These are phyloP conservation scores for Aureobasidium zeae DNA, from an alignment of 2,329 filamentous ascomycete species.

Conservation along the genomic window DNA sequence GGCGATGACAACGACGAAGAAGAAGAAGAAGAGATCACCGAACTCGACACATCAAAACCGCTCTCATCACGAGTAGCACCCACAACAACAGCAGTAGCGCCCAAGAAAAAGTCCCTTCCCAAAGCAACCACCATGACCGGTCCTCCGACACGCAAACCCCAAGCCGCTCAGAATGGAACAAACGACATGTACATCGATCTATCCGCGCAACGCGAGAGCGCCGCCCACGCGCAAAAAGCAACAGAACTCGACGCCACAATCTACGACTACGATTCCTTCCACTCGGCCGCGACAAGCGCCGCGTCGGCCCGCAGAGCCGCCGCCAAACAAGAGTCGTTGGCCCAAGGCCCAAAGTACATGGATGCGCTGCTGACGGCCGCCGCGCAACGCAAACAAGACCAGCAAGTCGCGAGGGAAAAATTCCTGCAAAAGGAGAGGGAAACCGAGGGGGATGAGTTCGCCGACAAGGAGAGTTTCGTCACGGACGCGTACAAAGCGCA, in stretches of 20 bases:
- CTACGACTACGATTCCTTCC: constrained; percentile 78
- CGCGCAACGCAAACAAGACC: constrained; percentile 67
- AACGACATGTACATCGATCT: constrained; percentile 50
- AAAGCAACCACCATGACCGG: constrained; percentile 25
- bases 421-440: constrained; percentile 68
- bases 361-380: constrained; percentile 62
- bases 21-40: constrained; percentile 51
- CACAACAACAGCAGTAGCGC: constrained; percentile 26
- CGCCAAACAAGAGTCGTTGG: constrained; percentile 44
- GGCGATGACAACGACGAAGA: too few relatives aligned
- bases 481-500: constrained; percentile 75
- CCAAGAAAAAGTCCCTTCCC: constrained; percentile 22
- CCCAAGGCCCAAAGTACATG: constrained; percentile 71
- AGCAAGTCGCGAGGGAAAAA: constrained; percentile 70
- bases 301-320: constrained; percentile 45
- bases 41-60: constrained; percentile 38
- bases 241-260: constrained; percentile 61
- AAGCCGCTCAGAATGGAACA: constrained; percentile 18
- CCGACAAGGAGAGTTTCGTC: constrained; percentile 77
- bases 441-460: constrained; percentile 70
- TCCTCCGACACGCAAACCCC: constrained; percentile 34
- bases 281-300: constrained; percentile 63
- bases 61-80: constrained; percentile 26
- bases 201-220: constrained; percentile 54
- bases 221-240: constrained; percentile 55